Evolutionary conservation across 2,329 filamentous ascomycete genomes (phyloP).

Genomic region (Colletotrichum sp.): DNA sequence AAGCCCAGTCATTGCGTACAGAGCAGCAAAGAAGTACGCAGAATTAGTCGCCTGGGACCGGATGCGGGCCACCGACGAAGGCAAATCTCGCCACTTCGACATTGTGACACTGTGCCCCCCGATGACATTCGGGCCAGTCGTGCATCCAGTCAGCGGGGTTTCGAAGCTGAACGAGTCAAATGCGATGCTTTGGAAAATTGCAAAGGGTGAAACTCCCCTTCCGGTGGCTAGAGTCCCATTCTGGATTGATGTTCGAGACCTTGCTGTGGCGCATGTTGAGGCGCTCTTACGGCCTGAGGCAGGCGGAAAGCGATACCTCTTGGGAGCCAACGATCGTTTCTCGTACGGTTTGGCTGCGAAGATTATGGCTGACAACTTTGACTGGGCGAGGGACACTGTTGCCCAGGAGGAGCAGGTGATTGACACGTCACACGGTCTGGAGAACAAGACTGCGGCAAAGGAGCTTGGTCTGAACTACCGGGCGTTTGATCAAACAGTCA

Average conservation of each 20-base stretch:
- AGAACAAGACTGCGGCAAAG: slow-evolving; percentile 42
- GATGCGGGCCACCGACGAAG: slow-evolving; percentile 27
- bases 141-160: slow-evolving; percentile 38
- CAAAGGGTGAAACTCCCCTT: slow-evolving; percentile 37
- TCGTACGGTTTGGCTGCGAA: slow-evolving; percentile 48
- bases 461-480: slow-evolving; percentile 44
- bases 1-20: slow-evolving; percentile 44
- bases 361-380: slow-evolving; percentile 45
- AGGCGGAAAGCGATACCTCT: slow-evolving; percentile 43
- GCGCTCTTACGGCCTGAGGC: slow-evolving; percentile 40
- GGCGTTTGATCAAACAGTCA: slow-evolving; percentile 38
- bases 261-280: slow-evolving; percentile 48
- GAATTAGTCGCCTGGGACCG: slow-evolving; percentile 39
- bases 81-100: slow-evolving; percentile 38
- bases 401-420: slow-evolving; percentile 36
- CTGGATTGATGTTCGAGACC: slow-evolving; percentile 52
- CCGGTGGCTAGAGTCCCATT: slow-evolving; percentile 43
- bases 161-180: slow-evolving; percentile 47
- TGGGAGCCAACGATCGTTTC: slow-evolving; percentile 47
- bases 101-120: slow-evolving; percentile 50
- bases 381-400: slow-evolving; percentile 35
- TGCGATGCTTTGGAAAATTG: slow-evolving; percentile 43
- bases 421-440: slow-evolving; percentile 44
- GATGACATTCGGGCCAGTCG: slow-evolving; percentile 49
- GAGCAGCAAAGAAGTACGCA: slow-evolving; percentile 38